Percentiles rank a stretch among this genome's conserved stretches.
phyloP scores from a whole-genome alignment of 805 yeast species.

The Wickerhamomyces rabaulensis region DNA sequence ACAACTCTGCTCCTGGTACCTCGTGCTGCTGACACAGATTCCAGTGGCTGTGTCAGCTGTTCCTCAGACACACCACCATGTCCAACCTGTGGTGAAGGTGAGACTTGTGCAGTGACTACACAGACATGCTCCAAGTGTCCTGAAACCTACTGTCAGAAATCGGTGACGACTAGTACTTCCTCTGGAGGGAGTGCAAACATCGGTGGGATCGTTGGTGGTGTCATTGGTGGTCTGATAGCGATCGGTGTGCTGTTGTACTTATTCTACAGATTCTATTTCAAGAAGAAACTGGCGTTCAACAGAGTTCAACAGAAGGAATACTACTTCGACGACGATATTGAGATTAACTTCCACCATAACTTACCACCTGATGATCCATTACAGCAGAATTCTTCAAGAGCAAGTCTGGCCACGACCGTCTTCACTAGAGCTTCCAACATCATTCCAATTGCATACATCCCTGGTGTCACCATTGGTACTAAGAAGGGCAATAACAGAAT shows the following conservation, averaged over 20 bases:
- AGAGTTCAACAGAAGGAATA: slow-evolving; percentile 25
- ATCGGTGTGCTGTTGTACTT: slow-evolving; percentile 36
- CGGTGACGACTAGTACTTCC: slow-evolving; percentile 7
- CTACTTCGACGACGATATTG: slow-evolving; percentile 24
- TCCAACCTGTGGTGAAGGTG: slow-evolving; percentile 48
- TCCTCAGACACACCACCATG: slow-evolving; percentile 35
- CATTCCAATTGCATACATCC: slow-evolving; percentile 88
- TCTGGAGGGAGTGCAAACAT: slow-evolving; percentile 23
- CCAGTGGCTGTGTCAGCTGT: slow-evolving; percentile 38
- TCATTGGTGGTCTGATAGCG: slow-evolving; percentile 55
- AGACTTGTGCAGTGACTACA: slow-evolving; percentile 49
- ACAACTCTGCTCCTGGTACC: background rate
- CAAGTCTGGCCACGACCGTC: slow-evolving; percentile 52
- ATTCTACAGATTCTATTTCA: slow-evolving; percentile 39
- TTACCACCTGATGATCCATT: slow-evolving; percentile 24
- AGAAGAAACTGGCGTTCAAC: slow-evolving; percentile 26
- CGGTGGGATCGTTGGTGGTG: slow-evolving; percentile 72
- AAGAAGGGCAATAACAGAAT: slow-evolving; percentile 22
- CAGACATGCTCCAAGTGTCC: slow-evolving; percentile 60
- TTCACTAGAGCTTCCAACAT: slow-evolving; percentile 81
- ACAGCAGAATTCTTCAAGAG: slow-evolving; percentile 23
- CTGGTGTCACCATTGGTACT: slow-evolving; percentile 73
- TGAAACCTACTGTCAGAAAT: slow-evolving; percentile 39
- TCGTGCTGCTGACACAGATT: slow-evolving; percentile 4
- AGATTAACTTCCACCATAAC: slow-evolving; percentile 23